phyloP scores from a whole-genome alignment of 2,329 filamentous ascomycete genomes.

The Aspergillus tanneri region DNA sequence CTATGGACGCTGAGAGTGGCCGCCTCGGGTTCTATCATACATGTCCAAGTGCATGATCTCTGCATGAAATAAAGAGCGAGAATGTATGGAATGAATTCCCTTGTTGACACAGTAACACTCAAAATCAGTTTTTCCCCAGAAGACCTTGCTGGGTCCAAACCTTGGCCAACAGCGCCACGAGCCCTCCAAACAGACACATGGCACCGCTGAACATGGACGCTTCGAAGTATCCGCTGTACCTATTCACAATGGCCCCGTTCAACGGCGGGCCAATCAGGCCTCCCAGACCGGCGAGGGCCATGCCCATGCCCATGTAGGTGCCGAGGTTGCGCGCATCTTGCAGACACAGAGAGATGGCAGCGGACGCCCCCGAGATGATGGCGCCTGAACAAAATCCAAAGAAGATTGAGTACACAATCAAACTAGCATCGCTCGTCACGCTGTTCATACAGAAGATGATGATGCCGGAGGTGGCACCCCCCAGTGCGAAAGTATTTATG shows the following conservation, averaged over 20 bases:
- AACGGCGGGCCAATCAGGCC: slow-evolving; percentile 51
- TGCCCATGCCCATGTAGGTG: slow-evolving; percentile 44
- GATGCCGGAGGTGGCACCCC: slow-evolving; percentile 24
- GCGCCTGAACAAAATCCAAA: slow-evolving; percentile 45
- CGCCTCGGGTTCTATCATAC: too few relatives aligned
- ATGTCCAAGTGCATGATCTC: too few relatives aligned
- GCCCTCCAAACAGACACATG: slow-evolving; percentile 15
- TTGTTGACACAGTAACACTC: too few relatives aligned
- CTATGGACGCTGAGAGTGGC: too few relatives aligned
- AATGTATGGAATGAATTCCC: too few relatives aligned
- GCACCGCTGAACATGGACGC: slow-evolving; percentile 40
- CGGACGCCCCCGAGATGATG: slow-evolving; percentile 40
- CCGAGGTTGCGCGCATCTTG: slow-evolving; percentile 35
- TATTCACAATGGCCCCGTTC: slow-evolving; percentile 46
- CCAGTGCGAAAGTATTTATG: slow-evolving; percentile 36
- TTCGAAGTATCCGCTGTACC: slow-evolving; percentile 42
- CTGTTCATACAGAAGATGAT: slow-evolving; percentile 37
- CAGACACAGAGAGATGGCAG: slow-evolving; percentile 35
- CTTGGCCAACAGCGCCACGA: slow-evolving; percentile 39
- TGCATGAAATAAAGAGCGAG: too few relatives aligned
- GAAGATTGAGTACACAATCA: slow-evolving; percentile 34
- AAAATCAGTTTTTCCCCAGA: too few relatives aligned
- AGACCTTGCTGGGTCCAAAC: slow-evolving; percentile 37
- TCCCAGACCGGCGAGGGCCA: slow-evolving; percentile 36
- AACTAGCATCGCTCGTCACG: slow-evolving; percentile 19